Percentiles rank a stretch among this genome's conserved stretches.
Conservation (phyloP, 306 rosid species). For the Vigna hirtella region DNA sequence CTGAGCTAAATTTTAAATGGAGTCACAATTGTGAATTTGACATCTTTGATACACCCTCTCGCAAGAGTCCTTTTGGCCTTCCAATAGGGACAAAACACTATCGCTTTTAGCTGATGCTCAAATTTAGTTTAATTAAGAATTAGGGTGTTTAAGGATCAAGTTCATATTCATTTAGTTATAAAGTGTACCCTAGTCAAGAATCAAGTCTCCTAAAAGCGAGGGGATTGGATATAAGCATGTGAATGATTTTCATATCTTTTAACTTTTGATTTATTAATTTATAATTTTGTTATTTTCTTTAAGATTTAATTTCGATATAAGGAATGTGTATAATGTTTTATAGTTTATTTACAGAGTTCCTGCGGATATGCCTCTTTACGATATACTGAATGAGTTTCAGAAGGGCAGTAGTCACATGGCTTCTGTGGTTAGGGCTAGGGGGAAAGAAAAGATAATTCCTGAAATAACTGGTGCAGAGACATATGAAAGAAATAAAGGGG, state of each 20-base stretch:
- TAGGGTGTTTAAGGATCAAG: constrained; percentile 13
- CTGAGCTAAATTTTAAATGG: constrained; percentile 18
- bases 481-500: constrained; percentile 48
- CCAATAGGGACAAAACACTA: not conserved
- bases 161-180: constrained; percentile 17
- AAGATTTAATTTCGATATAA: constrained; percentile 26
- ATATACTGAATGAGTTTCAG: constrained; percentile 95
- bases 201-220: constrained; percentile 16
- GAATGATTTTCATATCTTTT: constrained; percentile 19
- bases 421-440: constrained; percentile 83
- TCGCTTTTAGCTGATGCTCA: constrained; percentile 10
- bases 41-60: constrained; percentile 1
- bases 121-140: constrained; percentile 19
- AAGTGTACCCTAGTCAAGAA: constrained; percentile 13
- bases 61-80: constrained; percentile 27
- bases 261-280: constrained; percentile 32
- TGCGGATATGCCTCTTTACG: constrained; percentile 96
- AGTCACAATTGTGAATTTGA: not conserved
- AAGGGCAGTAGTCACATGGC: constrained; percentile 99
- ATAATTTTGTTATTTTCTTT: constrained; percentile 28
- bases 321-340: constrained; percentile 41
- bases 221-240: constrained; percentile 19
- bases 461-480: constrained; percentile 60
- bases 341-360: constrained; percentile 77
- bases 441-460: constrained; percentile 57